Conservation (phyloP, 2,329 filamentous ascomycete species). For the Chrysoporthe puriensis region DNA sequence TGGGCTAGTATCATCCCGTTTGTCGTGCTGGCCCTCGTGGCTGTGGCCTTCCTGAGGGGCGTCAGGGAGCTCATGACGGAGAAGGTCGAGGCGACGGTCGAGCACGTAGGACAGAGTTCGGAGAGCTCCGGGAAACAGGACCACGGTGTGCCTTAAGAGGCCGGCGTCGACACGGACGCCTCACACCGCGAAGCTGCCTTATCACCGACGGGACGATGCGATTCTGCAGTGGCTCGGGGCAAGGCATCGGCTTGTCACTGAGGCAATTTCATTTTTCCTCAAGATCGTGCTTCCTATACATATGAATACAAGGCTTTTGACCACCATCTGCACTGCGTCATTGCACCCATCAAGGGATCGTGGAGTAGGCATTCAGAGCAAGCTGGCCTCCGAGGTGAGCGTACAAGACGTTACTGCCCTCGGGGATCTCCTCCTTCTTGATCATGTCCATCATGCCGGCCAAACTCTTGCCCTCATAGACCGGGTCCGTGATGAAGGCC, state of each 20-base stretch:
- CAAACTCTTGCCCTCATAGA: constrained; percentile 77
- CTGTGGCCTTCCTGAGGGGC: constrained; percentile 48
- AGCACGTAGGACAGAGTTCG: constrained; percentile 35
- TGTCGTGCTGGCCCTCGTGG: constrained; percentile 50
- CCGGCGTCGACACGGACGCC: neutral
- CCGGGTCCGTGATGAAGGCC: constrained; percentile 74
- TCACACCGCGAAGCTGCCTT: neutral
- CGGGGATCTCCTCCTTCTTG: constrained; percentile 60
- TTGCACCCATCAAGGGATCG: constrained; percentile 36
- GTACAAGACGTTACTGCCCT: constrained; percentile 69
- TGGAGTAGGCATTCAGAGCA: constrained; percentile 69
- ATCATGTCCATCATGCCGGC: constrained; percentile 73
- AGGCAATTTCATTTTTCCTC: neutral
- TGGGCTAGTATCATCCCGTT: constrained; percentile 57
- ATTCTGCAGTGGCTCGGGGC: neutral
- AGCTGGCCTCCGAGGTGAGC: constrained; percentile 73
- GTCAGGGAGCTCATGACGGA: constrained; percentile 58
- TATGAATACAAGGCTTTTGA: neutral
- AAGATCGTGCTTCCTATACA: neutral
- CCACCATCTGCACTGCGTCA: neutral
- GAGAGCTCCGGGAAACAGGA: neutral
- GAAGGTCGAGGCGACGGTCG: constrained; percentile 56
- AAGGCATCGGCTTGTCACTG: neutral
- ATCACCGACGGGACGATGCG: neutral
- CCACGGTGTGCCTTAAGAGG: neutral